Conservation (phyloP, 441 rosid genomes). For the Erodium moschatum region DNA sequence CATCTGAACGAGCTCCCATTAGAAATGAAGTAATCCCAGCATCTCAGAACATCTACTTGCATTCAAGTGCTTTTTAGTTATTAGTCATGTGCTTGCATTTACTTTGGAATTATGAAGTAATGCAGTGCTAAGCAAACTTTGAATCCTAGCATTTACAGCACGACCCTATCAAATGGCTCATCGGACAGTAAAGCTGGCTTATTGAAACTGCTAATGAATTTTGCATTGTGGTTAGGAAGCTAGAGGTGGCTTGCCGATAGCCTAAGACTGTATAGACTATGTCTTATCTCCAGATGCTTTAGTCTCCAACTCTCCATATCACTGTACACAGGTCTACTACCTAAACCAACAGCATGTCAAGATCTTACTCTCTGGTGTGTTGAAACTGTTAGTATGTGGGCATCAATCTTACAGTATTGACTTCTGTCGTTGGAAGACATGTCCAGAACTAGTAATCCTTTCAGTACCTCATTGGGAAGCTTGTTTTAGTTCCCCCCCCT, state of each 20-base stretch:
- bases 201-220: neutral
- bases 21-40: neutral
- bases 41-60: neutral
- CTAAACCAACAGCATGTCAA: neutral
- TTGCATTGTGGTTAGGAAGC: neutral
- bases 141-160: neutral
- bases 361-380: neutral
- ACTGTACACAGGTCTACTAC: neutral
- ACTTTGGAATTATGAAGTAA: neutral
- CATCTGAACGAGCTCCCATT: neutral
- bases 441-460: neutral
- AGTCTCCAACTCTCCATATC: neutral
- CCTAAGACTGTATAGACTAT: neutral
- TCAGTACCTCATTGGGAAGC: neutral
- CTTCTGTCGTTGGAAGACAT: neutral
- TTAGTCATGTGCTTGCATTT: neutral
- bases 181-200: neutral
- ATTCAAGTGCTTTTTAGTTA: neutral
- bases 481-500: neutral
- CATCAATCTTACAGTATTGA: neutral
- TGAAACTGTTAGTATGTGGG: neutral
- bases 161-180: neutral
- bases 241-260: neutral
- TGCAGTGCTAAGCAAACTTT: neutral
- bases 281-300: neutral